phyloP scores from a whole-genome alignment of 305 asterid species.

The Fraxinus velutina region DNA sequence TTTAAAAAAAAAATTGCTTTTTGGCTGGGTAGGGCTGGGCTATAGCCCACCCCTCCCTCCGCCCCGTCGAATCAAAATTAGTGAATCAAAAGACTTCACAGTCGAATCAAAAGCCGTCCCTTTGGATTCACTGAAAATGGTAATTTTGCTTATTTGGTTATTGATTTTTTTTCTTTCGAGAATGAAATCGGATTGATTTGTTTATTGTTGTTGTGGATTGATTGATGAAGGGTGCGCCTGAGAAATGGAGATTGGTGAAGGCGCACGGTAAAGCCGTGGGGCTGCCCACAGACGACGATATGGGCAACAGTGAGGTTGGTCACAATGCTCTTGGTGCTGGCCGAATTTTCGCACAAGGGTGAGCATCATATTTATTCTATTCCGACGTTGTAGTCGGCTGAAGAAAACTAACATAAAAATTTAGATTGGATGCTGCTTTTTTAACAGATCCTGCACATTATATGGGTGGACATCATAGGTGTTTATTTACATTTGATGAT shows the following conservation, averaged over 20 bases:
- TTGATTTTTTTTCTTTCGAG: neutral
- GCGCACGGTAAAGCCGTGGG: conserved; percentile 96
- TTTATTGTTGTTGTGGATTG: conserved; percentile 8
- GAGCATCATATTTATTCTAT: conserved; percentile 10
- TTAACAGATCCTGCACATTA: neutral
- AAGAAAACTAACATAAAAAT: neutral
- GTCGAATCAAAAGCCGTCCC: too few species aligned
- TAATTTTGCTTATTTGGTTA: conserved; percentile 12
- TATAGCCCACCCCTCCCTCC: too few species aligned
- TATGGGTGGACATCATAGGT: neutral
- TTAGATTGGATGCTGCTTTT: neutral
- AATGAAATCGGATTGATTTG: neutral
- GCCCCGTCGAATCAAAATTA: too few species aligned
- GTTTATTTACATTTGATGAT: neutral
- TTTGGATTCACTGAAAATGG: conserved; percentile 89
- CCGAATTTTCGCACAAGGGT: conserved; percentile 93
- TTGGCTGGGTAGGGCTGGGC: too few species aligned
- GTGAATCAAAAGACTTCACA: too few species aligned
- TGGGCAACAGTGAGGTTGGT: conserved; percentile 98
- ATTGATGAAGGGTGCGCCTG: conserved; percentile 75
- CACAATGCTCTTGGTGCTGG: conserved; percentile 99
- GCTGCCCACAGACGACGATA: conserved; percentile 88
- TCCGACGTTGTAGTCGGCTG: neutral
- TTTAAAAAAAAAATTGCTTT: too few species aligned
- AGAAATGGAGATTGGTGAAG: conserved; percentile 82